Percentiles rank a stretch among this genome's conserved stretches.
Evolutionary conservation across 768 basidiomycete species (phyloP).

Genomic region (Mycena galopus): DNA sequence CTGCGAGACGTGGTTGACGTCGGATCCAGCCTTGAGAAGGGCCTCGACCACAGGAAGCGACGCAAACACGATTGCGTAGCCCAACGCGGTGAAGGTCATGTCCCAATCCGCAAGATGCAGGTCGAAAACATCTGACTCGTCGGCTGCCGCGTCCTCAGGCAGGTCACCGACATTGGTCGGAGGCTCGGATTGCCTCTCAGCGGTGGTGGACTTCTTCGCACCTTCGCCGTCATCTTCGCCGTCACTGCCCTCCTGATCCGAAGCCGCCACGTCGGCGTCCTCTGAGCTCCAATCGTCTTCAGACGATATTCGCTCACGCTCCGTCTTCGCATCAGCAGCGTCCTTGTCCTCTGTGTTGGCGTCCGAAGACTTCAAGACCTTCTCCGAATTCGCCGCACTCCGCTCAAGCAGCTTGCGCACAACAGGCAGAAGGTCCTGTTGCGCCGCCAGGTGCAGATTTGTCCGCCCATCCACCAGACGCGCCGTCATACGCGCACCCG

Average conservation of each 20-base stretch:
- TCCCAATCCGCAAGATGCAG: slow-evolving; percentile 71
- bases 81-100: slow-evolving; percentile 64
- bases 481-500: slow-evolving; percentile 67
- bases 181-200: slow-evolving; percentile 22
- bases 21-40: slow-evolving; percentile 62
- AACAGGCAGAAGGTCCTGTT: slow-evolving; percentile 56
- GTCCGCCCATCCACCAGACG: slow-evolving; percentile 70
- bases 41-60: slow-evolving; percentile 59
- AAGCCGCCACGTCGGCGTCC: slow-evolving; percentile 39
- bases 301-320: slow-evolving; percentile 52
- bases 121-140: slow-evolving; percentile 68
- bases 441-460: slow-evolving; percentile 69
- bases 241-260: slow-evolving; percentile 34
- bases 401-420: slow-evolving; percentile 65
- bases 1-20: slow-evolving; percentile 53
- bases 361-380: slow-evolving; percentile 40
- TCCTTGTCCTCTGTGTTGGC: slow-evolving; percentile 44
- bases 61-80: slow-evolving; percentile 63
- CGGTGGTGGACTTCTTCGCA: slow-evolving; percentile 22
- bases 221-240: slow-evolving; percentile 33
- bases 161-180: slow-evolving; percentile 50
- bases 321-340: slow-evolving; percentile 30
- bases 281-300: slow-evolving; percentile 52
- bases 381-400: slow-evolving; percentile 56
- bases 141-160: slow-evolving; percentile 62